Percentiles rank a stretch among this genome's conserved stretches.
These are phyloP conservation scores for Aspergillus ellipticus DNA, from an alignment of 495 filamentous ascomycete species.

Conservation along the genomic window DNA sequence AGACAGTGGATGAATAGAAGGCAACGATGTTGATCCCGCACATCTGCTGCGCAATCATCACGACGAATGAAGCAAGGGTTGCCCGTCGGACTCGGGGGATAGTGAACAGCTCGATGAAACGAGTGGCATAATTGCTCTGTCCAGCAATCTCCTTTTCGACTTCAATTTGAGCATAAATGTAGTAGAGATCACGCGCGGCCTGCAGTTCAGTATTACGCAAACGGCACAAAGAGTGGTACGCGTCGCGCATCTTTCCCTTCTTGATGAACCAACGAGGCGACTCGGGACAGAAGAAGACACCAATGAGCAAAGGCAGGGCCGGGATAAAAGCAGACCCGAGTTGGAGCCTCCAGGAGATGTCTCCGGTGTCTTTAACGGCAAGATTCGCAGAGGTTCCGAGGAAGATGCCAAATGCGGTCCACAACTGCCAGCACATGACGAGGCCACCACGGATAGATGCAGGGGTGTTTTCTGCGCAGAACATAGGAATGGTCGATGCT, in stretches of 20 bases:
- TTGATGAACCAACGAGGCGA: conserved; percentile 69
- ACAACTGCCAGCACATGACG: conserved; percentile 79
- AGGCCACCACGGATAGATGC: conserved; percentile 70
- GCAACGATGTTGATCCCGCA: conserved; percentile 75
- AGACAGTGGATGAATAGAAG: conserved; percentile 81
- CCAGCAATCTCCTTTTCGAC: conserved; percentile 48
- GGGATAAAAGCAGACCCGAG: conserved; percentile 75
- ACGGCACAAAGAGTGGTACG: conserved; percentile 56
- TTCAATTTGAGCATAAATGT: conserved; percentile 58
- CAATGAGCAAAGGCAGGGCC: conserved; percentile 59
- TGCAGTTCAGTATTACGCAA: conserved; percentile 59
- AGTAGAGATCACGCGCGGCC: conserved; percentile 64
- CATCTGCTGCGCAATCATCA: conserved; percentile 83
- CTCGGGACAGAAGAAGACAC: conserved; percentile 64
- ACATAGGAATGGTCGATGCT: conserved; percentile 62
- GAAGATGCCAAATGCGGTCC: conserved; percentile 81
- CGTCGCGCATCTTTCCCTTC: conserved; percentile 50
- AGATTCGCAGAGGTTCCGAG: conserved; percentile 70
- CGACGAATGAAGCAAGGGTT: conserved; percentile 58
- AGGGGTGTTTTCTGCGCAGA: conserved; percentile 72
- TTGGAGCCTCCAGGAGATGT: conserved; percentile 72
- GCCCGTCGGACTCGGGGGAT: conserved; percentile 66
- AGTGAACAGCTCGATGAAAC: conserved; percentile 63
- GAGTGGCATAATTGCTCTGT: conserved; percentile 49
- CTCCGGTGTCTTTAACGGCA: conserved; percentile 51